phyloP scores from a whole-genome alignment of 1,284 basidiomycete genomes.

The Apiotrichum porosum region DNA sequence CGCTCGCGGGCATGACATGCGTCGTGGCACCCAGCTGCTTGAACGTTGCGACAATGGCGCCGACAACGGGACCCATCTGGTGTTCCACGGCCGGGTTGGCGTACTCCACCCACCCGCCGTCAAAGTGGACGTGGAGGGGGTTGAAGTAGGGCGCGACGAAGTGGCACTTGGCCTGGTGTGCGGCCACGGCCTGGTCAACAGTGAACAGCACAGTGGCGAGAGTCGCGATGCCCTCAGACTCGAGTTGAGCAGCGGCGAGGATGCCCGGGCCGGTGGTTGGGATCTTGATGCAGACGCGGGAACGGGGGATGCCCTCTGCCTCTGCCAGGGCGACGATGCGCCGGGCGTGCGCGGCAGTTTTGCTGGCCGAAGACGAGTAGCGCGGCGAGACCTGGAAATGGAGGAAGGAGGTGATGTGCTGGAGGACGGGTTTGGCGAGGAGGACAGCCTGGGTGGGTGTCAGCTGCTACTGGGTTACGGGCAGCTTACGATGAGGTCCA shows the following conservation, averaged over 20 bases:
- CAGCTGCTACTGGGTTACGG: no score
- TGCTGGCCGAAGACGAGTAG: slow-evolving; percentile 4
- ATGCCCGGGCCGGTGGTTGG: slow-evolving; percentile 33
- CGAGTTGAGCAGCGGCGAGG: slow-evolving; percentile 16
- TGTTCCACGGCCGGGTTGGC: no score
- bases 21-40: no score
- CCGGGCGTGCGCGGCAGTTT: slow-evolving; percentile 6
- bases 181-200: slow-evolving; percentile 28
- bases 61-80: no score
- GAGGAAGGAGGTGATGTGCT: slow-evolving; percentile 10
- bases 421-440: slow-evolving; percentile 16
- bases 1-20: slow-evolving; percentile 14
- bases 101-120: slow-evolving; percentile 11
- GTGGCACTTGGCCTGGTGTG: slow-evolving; percentile 28
- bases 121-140: slow-evolving; percentile 14
- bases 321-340: slow-evolving; percentile 12
- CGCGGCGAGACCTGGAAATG: slow-evolving; percentile 21
- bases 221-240: slow-evolving; percentile 24
- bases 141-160: slow-evolving; percentile 35
- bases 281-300: slow-evolving; percentile 36
- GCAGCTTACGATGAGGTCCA: slow-evolving; percentile 17
- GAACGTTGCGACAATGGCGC: no score
- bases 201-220: slow-evolving; percentile 29
- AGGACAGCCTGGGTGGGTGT: slow-evolving; percentile 16
- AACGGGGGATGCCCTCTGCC: slow-evolving; percentile 12